Percentiles rank a stretch among this genome's conserved stretches.
Conservation (phyloP, 1,284 basidiomycete species). For the Phellopilus nigrolimitatus region DNA sequence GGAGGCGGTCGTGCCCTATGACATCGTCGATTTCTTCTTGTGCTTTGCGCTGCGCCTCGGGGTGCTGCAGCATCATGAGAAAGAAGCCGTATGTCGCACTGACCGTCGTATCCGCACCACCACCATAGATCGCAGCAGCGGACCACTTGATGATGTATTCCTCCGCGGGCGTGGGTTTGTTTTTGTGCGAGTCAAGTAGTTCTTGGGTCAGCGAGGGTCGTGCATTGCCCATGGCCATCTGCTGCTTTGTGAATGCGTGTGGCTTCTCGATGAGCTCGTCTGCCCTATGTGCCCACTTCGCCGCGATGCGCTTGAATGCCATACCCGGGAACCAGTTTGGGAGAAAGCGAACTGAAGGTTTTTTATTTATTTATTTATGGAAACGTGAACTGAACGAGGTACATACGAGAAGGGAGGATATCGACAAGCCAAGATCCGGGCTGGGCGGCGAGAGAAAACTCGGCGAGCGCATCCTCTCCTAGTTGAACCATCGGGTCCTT, state of each 20-base stretch:
- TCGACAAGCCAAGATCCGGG: conserved; percentile 23
- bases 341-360: conserved; percentile 14
- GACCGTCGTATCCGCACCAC: conserved; percentile 21
- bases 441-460: conserved; percentile 19
- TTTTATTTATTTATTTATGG: not conserved
- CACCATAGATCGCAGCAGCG: conserved; percentile 20
- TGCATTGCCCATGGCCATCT: conserved; percentile 10
- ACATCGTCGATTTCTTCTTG: conserved; percentile 29
- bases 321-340: conserved; percentile 21
- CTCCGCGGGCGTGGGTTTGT: conserved; percentile 8
- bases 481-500: conserved; percentile 15
- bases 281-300: conserved; percentile 1
- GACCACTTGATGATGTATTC: conserved; percentile 22
- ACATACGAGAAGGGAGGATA: conserved; percentile 19
- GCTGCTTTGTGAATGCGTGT: conserved; percentile 17
- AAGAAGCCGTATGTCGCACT: conserved; percentile 20
- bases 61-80: conserved; percentile 23
- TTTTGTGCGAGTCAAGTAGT: conserved; percentile 11
- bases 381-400: not conserved
- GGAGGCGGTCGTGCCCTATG: conserved; percentile 25
- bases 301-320: conserved; percentile 16
- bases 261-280: conserved; percentile 14
- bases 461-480: conserved; percentile 16
- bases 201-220: conserved; percentile 14
- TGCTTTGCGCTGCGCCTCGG: conserved; percentile 22